Conservation (phyloP, 2,329 filamentous ascomycete genomes). For the Allantophomopsis lycopodina region DNA sequence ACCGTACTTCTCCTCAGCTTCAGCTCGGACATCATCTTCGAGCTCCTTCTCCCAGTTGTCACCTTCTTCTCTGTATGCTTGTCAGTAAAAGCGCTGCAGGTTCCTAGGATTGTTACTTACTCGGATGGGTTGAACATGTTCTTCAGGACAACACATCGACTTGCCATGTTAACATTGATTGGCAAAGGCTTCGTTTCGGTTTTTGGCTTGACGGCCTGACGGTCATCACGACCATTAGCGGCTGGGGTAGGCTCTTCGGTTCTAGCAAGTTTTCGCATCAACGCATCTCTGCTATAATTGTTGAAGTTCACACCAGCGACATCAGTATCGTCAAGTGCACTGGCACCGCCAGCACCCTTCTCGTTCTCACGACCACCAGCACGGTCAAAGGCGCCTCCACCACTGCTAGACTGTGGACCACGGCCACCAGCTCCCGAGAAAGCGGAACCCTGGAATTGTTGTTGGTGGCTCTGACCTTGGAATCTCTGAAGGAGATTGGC, state of each 20-base stretch:
- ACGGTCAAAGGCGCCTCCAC: slow-evolving; percentile 68
- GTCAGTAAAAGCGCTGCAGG: slow-evolving; percentile 16
- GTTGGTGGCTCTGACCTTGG: slow-evolving; percentile 59
- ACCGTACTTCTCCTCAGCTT: slow-evolving; percentile 93
- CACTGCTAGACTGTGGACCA: slow-evolving; percentile 65
- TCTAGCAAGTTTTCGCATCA: slow-evolving; percentile 97
- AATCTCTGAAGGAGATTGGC: slow-evolving; percentile 86
- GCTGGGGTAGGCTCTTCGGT: slow-evolving; percentile 66
- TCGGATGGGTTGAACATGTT: slow-evolving; percentile 91
- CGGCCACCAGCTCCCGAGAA: slow-evolving; percentile 86
- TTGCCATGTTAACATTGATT: slow-evolving; percentile 81
- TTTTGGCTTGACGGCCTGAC: slow-evolving; percentile 66
- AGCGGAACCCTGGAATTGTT: slow-evolving; percentile 72
- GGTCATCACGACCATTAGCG: slow-evolving; percentile 38
- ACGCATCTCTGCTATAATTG: slow-evolving; percentile 94
- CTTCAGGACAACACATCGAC: slow-evolving; percentile 83
- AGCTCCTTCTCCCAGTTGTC: slow-evolving; percentile 86
- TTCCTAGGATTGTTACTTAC: slow-evolving; percentile 40
- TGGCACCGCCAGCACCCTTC: slow-evolving; percentile 76
- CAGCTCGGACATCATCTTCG: slow-evolving; percentile 81
- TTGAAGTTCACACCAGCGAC: slow-evolving; percentile 98
- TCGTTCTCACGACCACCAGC: slow-evolving; percentile 80
- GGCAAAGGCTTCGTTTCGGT: slow-evolving; percentile 67
- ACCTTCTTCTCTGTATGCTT: slow-evolving; percentile 56
- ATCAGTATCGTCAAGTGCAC: slow-evolving; percentile 92